A percentile compares a stretch with the other conserved stretches of the same genome.
These are phyloP conservation scores for Heracleum sosnowskyi DNA, from an alignment of 129 eudicot species.

Conservation along the genomic window DNA sequence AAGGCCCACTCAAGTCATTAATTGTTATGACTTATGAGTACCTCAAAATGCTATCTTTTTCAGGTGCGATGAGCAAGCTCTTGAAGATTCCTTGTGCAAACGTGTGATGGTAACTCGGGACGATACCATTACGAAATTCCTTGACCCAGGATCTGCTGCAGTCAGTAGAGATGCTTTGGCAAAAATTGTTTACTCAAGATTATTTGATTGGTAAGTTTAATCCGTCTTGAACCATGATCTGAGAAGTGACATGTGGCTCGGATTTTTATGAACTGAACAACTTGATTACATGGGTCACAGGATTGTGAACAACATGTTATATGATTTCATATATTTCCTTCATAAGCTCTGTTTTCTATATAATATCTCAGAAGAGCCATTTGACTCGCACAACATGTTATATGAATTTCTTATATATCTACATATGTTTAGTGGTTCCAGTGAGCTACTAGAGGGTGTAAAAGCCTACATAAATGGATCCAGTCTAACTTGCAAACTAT, in stretches of 20 bases:
- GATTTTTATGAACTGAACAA: background rate
- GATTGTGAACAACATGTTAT: slow-evolving; percentile 85
- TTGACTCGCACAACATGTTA: no score
- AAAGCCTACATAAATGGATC: no score
- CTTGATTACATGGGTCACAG: slow-evolving; percentile 30
- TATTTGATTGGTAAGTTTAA: slow-evolving; percentile 73
- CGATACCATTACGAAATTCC: slow-evolving; percentile 71
- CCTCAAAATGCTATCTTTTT: slow-evolving; percentile 15
- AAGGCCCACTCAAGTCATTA: background rate
- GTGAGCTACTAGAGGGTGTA: no score
- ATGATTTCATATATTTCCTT: no score
- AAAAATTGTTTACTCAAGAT: slow-evolving; percentile 64
- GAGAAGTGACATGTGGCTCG: background rate
- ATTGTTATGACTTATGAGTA: background rate
- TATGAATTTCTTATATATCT: no score
- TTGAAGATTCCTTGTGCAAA: slow-evolving; percentile 82
- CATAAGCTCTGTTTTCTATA: no score
- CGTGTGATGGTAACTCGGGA: slow-evolving; percentile 93
- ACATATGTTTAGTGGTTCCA: no score
- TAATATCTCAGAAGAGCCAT: no score
- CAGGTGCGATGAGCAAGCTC: slow-evolving; percentile 77
- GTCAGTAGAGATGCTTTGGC: slow-evolving; percentile 90
- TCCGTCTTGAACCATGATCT: slow-evolving; percentile 7
- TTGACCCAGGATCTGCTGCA: slow-evolving; percentile 68
- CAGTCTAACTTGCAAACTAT: no score